Percentiles rank a stretch among this genome's conserved stretches.
Conservation (phyloP, 176 grass and related monocot species). For the Ampelocalamus luodianensis region DNA sequence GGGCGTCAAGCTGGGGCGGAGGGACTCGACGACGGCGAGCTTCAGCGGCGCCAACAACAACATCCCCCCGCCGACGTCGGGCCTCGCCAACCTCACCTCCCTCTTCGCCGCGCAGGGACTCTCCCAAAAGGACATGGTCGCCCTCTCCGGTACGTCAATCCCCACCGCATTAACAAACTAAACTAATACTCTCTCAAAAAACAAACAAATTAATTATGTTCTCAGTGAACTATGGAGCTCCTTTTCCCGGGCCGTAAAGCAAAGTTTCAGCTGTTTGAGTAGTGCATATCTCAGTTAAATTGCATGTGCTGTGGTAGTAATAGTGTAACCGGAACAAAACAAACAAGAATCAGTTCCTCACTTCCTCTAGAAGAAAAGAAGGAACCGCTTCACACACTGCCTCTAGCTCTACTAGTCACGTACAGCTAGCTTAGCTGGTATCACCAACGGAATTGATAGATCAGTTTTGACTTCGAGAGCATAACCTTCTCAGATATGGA, state of each 20-base stretch:
- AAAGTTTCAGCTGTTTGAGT: too few species aligned
- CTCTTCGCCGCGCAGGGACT: slow-evolving; percentile 68
- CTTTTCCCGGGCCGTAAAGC: too few species aligned
- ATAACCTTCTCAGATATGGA: neutral
- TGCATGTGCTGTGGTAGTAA: too few species aligned
- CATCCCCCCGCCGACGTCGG: slow-evolving; percentile 63
- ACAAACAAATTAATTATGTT: too few species aligned
- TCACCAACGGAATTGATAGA: neutral
- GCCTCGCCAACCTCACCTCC: slow-evolving; percentile 56
- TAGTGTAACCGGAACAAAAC: too few species aligned
- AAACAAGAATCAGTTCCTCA: neutral
- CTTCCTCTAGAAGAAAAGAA: neutral
- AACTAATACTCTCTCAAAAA: too few species aligned
- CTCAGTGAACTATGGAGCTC: too few species aligned
- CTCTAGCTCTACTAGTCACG: neutral
- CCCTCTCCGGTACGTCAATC: slow-evolving; percentile 57
- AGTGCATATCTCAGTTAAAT: too few species aligned
- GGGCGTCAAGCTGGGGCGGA: slow-evolving; percentile 69
- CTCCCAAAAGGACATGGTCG: slow-evolving; percentile 66
- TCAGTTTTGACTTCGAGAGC: neutral
- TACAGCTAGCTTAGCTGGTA: neutral
- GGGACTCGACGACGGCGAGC: slow-evolving; percentile 74
- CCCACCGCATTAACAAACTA: neutral
- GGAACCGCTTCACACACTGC: neutral
- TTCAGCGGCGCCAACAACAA: slow-evolving; percentile 49